phyloP scores from a whole-genome alignment of 2,329 filamentous ascomycete species.

The Akanthomyces uredinophilus region DNA sequence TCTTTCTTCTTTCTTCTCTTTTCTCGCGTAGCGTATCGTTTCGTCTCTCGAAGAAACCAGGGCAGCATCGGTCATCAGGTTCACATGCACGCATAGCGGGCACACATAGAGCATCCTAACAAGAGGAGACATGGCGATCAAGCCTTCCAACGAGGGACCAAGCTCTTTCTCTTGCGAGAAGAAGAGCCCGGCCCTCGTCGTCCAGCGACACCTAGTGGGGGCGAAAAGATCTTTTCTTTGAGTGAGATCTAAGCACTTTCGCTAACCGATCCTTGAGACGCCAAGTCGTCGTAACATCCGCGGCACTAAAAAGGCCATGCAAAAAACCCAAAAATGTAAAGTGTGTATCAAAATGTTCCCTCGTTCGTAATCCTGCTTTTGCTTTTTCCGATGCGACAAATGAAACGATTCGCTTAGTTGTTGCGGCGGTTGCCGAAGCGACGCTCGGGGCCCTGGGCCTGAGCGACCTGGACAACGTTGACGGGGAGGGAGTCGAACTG shows the following conservation, averaged over 20 bases:
- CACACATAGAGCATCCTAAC: slow-evolving; percentile 20
- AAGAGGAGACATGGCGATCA: slow-evolving; percentile 70
- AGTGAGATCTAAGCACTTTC: slow-evolving; percentile 53
- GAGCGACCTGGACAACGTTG: slow-evolving; percentile 87
- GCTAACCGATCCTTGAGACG: slow-evolving; percentile 52
- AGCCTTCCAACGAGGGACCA: slow-evolving; percentile 43
- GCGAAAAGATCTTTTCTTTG: slow-evolving; percentile 53
- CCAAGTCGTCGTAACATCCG: slow-evolving; percentile 38
- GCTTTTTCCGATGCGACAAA: slow-evolving; percentile 4
- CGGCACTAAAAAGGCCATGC: slow-evolving; percentile 21
- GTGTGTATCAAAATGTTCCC: slow-evolving; percentile 10
- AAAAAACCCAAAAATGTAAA: slow-evolving; percentile 20
- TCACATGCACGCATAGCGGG: slow-evolving; percentile 23
- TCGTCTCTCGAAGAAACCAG: not conserved
- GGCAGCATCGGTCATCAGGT: not conserved
- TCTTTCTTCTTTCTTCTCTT: not conserved
- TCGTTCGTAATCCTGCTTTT: slow-evolving; percentile 10
- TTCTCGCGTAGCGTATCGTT: not conserved
- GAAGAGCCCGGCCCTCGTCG: slow-evolving; percentile 21
- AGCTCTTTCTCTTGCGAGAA: slow-evolving; percentile 53
- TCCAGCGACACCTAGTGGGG: slow-evolving; percentile 85
- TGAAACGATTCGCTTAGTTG: slow-evolving; percentile 33
- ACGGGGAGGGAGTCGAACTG: slow-evolving; percentile 97
- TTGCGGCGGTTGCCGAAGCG: slow-evolving; percentile 65
- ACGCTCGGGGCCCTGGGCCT: slow-evolving; percentile 81